Evolutionary conservation across 257 asterid species (phyloP).

Genomic region (Solanum etuberosum): DNA sequence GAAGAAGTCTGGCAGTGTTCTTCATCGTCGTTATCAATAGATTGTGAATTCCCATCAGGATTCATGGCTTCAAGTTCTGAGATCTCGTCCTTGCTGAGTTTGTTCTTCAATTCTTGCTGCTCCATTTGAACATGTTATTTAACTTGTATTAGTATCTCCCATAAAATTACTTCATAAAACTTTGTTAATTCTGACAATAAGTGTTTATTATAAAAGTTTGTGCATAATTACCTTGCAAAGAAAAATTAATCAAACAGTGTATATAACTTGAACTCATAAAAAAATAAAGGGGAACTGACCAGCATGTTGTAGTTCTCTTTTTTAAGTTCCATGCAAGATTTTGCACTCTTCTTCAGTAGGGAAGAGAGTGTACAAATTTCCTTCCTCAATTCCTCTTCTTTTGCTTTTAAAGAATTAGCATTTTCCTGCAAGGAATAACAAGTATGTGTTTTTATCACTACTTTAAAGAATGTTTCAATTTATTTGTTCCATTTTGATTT

Average conservation of each 20-base stretch:
- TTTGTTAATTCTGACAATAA: neutral
- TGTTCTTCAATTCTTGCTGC: neutral
- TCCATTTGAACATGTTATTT: neutral
- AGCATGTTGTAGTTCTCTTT: constrained; percentile 3
- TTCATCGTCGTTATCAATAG: neutral
- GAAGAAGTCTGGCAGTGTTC: neutral
- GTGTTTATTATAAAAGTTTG: neutral
- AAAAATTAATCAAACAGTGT: neutral
- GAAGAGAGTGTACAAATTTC: neutral
- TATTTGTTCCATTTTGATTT: too few relatives aligned
- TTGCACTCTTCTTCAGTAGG: neutral
- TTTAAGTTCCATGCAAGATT: neutral
- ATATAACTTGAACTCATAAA: neutral
- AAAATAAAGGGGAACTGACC: neutral
- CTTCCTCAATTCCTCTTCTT: neutral
- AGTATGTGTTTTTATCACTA: neutral
- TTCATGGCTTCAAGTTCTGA: neutral
- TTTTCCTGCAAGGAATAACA: neutral
- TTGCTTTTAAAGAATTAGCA: neutral
- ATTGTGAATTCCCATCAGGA: neutral
- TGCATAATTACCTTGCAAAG: neutral
- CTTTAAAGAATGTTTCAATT: neutral
- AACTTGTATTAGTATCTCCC: neutral
- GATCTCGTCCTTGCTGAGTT: neutral
- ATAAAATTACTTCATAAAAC: neutral